These are phyloP conservation scores for Rhodamnia argentea DNA, from an alignment of 345 rosid genomes.

Conservation along the genomic window DNA sequence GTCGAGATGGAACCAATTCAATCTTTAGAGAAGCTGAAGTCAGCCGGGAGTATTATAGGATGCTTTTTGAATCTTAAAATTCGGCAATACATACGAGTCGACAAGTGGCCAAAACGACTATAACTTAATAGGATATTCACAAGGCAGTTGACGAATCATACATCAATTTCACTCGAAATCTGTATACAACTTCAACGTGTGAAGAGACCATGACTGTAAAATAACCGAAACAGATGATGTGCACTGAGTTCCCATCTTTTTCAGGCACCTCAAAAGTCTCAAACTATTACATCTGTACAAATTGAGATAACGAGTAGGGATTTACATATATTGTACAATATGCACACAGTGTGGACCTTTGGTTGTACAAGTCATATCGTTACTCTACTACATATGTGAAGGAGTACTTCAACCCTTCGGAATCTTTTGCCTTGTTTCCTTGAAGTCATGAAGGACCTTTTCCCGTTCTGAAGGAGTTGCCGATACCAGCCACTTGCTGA, in stretches of 20 bases:
- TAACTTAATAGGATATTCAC: neutral
- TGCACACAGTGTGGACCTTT: neutral
- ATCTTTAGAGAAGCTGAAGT: neutral
- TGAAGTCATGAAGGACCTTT: conserved; percentile 37
- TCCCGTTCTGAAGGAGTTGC: conserved; percentile 41
- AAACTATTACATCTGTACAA: neutral
- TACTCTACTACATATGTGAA: neutral
- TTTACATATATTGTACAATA: neutral
- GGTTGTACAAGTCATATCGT: neutral
- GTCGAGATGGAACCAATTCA: neutral
- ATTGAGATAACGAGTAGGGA: neutral
- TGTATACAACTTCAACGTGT: neutral
- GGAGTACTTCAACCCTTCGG: neutral
- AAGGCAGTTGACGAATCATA: neutral
- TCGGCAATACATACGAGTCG: neutral
- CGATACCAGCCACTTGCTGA: conserved; percentile 69
- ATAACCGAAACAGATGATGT: neutral
- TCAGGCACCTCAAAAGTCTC: neutral
- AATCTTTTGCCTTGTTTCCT: conserved; percentile 26
- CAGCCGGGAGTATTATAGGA: neutral
- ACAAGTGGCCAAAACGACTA: neutral
- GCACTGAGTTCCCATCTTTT: neutral
- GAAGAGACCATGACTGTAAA: neutral
- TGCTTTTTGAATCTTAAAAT: neutral
- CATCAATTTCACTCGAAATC: neutral